Evolutionary conservation across 208 protist species (phyloP).

Genomic region (Wallacemonas sp.): DNA sequence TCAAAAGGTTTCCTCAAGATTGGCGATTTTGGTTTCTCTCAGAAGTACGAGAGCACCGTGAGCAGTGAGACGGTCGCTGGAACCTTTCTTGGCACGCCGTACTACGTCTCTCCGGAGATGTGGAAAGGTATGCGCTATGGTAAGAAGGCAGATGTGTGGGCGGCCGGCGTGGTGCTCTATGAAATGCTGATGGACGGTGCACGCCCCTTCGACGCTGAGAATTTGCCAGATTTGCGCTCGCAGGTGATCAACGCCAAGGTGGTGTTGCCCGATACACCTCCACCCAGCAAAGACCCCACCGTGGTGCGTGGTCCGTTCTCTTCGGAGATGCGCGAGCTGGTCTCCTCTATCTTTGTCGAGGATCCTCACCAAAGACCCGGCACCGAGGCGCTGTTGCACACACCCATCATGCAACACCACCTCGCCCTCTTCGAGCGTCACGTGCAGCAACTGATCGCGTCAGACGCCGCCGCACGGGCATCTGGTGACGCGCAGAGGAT

Average conservation of each 20-base stretch:
- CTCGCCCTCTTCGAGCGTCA: slow-evolving; percentile 72
- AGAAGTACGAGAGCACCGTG: slow-evolving; percentile 88
- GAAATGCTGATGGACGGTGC: slow-evolving; percentile 80
- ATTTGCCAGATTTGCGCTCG: slow-evolving; percentile 54
- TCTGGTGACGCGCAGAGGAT: not conserved
- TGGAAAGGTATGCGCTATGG: slow-evolving; percentile 81
- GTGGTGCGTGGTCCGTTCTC: slow-evolving; percentile 32
- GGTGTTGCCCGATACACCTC: slow-evolving; percentile 42
- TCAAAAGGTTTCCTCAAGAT: slow-evolving; percentile 86
- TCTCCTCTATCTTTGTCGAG: slow-evolving; percentile 55
- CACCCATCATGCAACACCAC: slow-evolving; percentile 81
- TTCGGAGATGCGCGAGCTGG: slow-evolving; percentile 76
- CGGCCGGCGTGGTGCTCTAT: slow-evolving; percentile 80
- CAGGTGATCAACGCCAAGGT: slow-evolving; percentile 56
- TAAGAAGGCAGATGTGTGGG: slow-evolving; percentile 90
- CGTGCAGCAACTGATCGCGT: slow-evolving; percentile 47
- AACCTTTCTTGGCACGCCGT: slow-evolving; percentile 91
- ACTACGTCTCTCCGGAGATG: slow-evolving; percentile 93
- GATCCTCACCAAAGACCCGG: slow-evolving; percentile 70
- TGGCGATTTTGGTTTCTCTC: slow-evolving; percentile 93
- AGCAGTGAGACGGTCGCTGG: slow-evolving; percentile 76
- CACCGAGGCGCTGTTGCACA: slow-evolving; percentile 70
- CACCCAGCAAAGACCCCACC: slow-evolving; percentile 16
- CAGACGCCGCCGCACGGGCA: slow-evolving; percentile 38
- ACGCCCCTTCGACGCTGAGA: slow-evolving; percentile 71